Evolutionary conservation across 441 rosid genomes (phyloP).

Genomic region (Populus trichocarpa): DNA sequence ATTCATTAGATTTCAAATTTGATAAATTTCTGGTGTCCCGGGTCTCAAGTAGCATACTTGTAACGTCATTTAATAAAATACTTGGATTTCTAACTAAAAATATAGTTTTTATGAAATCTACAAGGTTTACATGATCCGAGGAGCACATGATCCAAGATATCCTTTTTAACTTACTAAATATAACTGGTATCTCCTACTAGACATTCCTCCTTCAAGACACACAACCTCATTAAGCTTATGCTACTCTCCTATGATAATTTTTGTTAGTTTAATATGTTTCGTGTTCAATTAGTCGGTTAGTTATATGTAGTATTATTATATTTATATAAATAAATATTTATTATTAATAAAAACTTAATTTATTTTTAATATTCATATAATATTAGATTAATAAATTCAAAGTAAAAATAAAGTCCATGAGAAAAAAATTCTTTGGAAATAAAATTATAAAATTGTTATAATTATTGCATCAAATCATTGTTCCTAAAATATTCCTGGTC

Average conservation of each 20-base stretch:
- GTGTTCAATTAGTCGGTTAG: no score
- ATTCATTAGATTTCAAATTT: not conserved
- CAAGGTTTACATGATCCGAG: conserved; percentile 43
- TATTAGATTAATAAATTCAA: no score
- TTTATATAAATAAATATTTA: no score
- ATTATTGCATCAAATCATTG: not conserved
- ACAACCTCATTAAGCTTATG: conserved; percentile 7
- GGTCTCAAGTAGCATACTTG: not conserved
- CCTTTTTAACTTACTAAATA: not conserved
- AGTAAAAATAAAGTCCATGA: no score
- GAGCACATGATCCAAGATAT: conserved; percentile 53
- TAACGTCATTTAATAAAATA: not conserved
- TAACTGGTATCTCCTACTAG: conserved; percentile 1
- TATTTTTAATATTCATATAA: no score
- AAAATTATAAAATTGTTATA: not conserved
- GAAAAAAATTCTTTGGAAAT: no score
- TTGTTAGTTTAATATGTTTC: no score
- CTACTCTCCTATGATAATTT: not conserved
- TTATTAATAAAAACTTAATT: no score
- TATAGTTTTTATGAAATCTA: not conserved
- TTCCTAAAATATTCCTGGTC: accelerated
- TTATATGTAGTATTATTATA: no score
- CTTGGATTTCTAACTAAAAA: not conserved
- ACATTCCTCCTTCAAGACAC: conserved; percentile 45
- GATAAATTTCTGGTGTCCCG: not conserved